Conservation (phyloP, 768 basidiomycete species). For the Podaxis carcinomalis region DNA sequence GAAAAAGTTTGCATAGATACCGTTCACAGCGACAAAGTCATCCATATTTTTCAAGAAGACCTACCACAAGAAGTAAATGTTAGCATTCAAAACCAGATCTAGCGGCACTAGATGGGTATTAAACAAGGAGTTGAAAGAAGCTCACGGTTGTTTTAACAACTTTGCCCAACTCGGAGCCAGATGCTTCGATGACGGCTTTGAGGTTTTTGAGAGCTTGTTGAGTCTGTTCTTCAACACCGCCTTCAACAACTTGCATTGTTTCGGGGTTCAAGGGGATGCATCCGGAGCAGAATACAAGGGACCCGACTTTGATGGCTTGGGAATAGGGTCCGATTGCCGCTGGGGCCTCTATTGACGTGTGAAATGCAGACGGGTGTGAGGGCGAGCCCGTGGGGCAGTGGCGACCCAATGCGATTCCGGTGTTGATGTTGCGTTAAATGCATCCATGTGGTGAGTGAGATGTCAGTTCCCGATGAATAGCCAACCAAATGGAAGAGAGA, state of each 20-base stretch:
- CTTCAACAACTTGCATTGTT: conserved; percentile 64
- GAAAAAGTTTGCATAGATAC: conserved; percentile 79
- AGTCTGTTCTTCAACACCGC: conserved; percentile 78
- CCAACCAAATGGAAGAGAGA: too few relatives aligned
- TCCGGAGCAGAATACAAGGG: conserved; percentile 87
- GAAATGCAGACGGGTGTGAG: background rate
- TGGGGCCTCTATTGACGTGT: conserved; percentile 52
- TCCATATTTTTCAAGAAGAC: conserved; percentile 92
- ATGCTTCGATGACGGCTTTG: conserved; percentile 76
- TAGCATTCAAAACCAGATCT: background rate
- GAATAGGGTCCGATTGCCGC: conserved; percentile 84
- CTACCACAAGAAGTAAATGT: conserved; percentile 30
- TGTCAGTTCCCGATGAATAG: too few relatives aligned
- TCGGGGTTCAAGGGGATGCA: conserved; percentile 79
- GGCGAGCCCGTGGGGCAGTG: background rate
- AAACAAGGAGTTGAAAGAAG: conserved; percentile 10
- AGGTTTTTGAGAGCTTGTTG: conserved; percentile 85
- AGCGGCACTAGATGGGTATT: background rate
- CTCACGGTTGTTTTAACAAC: conserved; percentile 91
- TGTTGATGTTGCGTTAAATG: too few relatives aligned
- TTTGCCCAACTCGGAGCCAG: conserved; percentile 71
- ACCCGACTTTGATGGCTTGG: conserved; percentile 80
- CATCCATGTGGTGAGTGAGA: too few relatives aligned
- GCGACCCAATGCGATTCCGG: background rate
- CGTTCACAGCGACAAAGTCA: conserved; percentile 83